These are phyloP conservation scores for Serendipita sp. DNA, from an alignment of 768 basidiomycete genomes.

Conservation along the genomic window DNA sequence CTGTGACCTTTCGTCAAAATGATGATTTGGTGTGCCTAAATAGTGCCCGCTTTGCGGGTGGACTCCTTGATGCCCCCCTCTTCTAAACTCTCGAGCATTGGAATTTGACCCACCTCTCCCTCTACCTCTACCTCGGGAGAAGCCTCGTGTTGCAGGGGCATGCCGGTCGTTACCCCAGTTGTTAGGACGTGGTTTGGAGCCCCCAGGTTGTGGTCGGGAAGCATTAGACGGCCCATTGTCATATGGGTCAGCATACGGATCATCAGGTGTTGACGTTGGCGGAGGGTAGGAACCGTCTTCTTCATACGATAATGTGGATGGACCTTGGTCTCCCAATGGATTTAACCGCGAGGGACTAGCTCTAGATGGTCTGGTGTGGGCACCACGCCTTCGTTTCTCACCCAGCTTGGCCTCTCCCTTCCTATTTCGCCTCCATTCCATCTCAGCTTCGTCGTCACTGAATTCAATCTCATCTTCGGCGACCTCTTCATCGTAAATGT, in stretches of 20 bases:
- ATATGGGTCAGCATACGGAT: too few species aligned
- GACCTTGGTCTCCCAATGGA: neutral
- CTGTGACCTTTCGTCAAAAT: neutral
- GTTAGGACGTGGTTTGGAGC: too few species aligned
- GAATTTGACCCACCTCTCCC: neutral
- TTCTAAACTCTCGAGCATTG: neutral
- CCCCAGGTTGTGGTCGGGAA: too few species aligned
- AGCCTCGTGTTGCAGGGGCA: neutral
- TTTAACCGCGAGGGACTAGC: neutral
- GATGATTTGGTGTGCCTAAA: neutral
- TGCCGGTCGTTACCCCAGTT: too few species aligned
- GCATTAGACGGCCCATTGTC: too few species aligned
- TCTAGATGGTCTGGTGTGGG: neutral
- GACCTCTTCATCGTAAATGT: constrained; percentile 87
- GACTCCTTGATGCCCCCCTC: neutral
- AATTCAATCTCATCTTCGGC: constrained; percentile 83
- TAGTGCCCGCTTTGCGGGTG: neutral
- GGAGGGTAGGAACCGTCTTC: too few species aligned
- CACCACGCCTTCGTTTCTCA: neutral
- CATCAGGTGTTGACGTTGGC: too few species aligned
- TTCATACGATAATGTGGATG: too few species aligned
- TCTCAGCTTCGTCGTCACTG: constrained; percentile 87
- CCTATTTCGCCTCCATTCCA: constrained; percentile 42
- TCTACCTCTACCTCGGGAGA: neutral
- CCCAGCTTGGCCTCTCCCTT: constrained; percentile 19